These are phyloP conservation scores for Exophiala phaeomuriformis DNA, from an alignment of 2,329 filamentous ascomycete species.

Conservation along the genomic window DNA sequence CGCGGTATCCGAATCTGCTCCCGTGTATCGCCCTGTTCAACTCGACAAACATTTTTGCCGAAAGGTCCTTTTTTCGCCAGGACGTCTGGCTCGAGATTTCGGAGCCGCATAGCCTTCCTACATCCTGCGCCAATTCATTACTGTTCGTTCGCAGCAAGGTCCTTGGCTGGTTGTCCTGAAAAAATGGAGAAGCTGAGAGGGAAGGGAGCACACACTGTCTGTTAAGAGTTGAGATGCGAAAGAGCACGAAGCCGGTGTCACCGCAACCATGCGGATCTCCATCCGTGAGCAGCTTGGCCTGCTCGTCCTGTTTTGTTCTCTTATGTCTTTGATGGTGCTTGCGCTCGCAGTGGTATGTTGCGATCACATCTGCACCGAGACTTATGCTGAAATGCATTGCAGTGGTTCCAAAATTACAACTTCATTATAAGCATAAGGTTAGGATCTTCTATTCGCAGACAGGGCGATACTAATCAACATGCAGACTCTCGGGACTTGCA, in stretches of 20 bases:
- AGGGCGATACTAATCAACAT: neutral
- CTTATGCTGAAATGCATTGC: constrained; percentile 37
- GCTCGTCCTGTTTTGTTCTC: constrained; percentile 67
- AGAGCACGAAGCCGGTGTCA: neutral
- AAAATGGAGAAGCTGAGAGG: constrained; percentile 4
- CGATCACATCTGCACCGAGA: constrained; percentile 43
- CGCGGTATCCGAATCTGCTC: too few relatives aligned
- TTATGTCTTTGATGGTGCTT: constrained; percentile 68
- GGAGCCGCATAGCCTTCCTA: too few relatives aligned
- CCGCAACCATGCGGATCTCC: constrained; percentile 63
- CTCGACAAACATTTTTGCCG: too few relatives aligned
- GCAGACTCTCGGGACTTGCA: constrained; percentile 54
- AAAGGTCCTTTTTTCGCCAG: too few relatives aligned
- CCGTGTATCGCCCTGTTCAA: too few relatives aligned
- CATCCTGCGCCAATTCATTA: neutral
- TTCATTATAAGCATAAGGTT: constrained; percentile 49
- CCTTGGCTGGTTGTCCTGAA: constrained; percentile 2
- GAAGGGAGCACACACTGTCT: constrained; percentile 1
- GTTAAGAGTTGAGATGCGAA: constrained; percentile 16
- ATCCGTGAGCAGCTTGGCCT: constrained; percentile 81
- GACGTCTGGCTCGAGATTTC: too few relatives aligned
- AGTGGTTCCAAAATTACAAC: constrained; percentile 55
- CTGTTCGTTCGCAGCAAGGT: neutral
- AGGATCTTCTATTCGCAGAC: neutral
- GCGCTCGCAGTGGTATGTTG: constrained; percentile 59